phyloP scores from a whole-genome alignment of 2,329 filamentous ascomycete genomes.

The Fusarium sp. region DNA sequence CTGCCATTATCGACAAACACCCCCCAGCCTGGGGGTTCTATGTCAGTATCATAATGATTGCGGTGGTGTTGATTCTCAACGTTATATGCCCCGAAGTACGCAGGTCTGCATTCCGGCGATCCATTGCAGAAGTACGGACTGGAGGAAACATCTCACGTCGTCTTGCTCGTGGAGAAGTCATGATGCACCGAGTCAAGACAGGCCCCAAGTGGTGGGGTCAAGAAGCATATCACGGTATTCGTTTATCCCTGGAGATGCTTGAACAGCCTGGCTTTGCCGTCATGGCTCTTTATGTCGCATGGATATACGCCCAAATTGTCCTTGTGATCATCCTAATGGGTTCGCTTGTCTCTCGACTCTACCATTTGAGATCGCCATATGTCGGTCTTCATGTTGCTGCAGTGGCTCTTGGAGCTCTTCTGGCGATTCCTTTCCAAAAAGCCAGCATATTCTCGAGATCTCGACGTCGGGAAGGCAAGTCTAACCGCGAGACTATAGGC shows the following conservation, averaged over 20 bases:
- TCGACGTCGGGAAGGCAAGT: constrained; percentile 67
- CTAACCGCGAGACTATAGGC: constrained; percentile 74
- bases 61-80: constrained; percentile 73
- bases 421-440: constrained; percentile 79
- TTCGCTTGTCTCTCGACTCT: constrained; percentile 75
- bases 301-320: constrained; percentile 82
- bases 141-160: constrained; percentile 65
- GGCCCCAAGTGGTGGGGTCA: constrained; percentile 82
- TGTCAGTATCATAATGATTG: constrained; percentile 74
- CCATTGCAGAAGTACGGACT: constrained; percentile 71
- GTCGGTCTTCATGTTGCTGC: constrained; percentile 75
- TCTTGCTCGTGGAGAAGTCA: constrained; percentile 78
- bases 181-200: constrained; percentile 77
- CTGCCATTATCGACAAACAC: constrained; percentile 71
- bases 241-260: constrained; percentile 76
- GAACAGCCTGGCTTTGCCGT: constrained; percentile 79
- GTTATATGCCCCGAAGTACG: constrained; percentile 78
- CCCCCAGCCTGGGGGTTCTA: constrained; percentile 82
- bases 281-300: constrained; percentile 77
- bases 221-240: constrained; percentile 76
- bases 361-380: constrained; percentile 70
- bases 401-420: constrained; percentile 74
- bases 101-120: constrained; percentile 74
- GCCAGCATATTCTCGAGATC: constrained; percentile 75
- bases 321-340: constrained; percentile 78